Percentiles rank a stretch among this genome's conserved stretches.
phyloP scores from a whole-genome alignment of 2,329 filamentous ascomycete genomes.

The Juglanconis oblonga region DNA sequence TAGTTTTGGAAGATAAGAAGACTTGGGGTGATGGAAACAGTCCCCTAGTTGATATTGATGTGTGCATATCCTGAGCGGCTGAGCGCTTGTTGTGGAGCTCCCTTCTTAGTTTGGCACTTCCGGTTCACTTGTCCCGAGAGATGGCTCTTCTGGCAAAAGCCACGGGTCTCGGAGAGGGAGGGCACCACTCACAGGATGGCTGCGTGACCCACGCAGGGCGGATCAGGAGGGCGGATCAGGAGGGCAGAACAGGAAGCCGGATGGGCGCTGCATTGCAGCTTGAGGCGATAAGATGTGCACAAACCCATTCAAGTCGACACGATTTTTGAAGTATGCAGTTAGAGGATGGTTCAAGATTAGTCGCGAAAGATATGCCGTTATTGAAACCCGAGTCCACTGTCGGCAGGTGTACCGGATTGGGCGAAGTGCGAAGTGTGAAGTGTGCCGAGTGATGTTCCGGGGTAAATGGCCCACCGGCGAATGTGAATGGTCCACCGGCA shows the following conservation, averaged over 20 bases:
- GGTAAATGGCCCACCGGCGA: background rate
- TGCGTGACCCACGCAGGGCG: background rate
- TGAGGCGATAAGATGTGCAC: background rate
- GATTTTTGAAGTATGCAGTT: background rate
- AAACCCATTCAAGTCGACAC: too few species aligned
- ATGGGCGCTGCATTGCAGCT: background rate
- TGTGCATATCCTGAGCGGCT: too few species aligned
- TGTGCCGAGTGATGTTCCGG: background rate
- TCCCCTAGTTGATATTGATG: too few species aligned
- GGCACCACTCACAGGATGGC: background rate
- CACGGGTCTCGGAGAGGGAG: too few species aligned
- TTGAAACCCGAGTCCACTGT: conserved; percentile 3
- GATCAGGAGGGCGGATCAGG: background rate
- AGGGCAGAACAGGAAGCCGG: background rate
- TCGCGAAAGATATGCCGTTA: background rate
- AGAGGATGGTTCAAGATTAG: background rate
- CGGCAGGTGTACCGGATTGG: background rate
- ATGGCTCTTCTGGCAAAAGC: too few species aligned
- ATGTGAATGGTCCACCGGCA: background rate
- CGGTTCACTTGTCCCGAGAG: background rate
- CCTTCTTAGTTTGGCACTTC: too few species aligned
- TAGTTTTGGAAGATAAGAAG: too few species aligned
- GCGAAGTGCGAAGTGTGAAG: background rate
- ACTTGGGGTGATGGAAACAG: too few species aligned
- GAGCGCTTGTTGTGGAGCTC: too few species aligned